Conservation (phyloP, 305 asterid species). For the Nicotiana rustica region DNA sequence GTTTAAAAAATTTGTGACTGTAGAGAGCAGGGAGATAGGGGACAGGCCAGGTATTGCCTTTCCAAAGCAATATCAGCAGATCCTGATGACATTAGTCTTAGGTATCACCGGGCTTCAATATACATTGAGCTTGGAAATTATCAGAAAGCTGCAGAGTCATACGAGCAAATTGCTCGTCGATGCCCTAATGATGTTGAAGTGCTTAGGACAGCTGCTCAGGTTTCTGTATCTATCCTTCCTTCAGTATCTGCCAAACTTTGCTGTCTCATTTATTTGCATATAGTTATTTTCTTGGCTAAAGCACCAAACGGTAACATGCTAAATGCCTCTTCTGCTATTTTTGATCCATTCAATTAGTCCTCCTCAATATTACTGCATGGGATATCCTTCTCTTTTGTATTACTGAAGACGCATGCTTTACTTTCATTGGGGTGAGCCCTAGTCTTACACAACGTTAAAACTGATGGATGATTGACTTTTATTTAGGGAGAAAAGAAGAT, state of each 20-base stretch:
- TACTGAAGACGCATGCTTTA: constrained; percentile 15
- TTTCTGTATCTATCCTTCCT: constrained; percentile 21
- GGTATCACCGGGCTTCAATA: constrained; percentile 37
- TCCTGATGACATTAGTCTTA: constrained; percentile 35
- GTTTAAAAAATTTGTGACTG: not conserved
- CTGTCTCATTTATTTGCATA: constrained; percentile 2
- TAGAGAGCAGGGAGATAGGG: constrained; percentile 36
- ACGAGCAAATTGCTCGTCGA: constrained; percentile 37
- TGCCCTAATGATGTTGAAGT: constrained; percentile 28
- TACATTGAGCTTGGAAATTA: constrained; percentile 36
- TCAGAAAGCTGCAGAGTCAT: constrained; percentile 39
- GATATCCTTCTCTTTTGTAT: not conserved
- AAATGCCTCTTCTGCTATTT: constrained; percentile 5
- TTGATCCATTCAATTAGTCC: not conserved
- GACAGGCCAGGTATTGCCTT: constrained; percentile 36
- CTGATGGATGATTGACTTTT: not conserved
- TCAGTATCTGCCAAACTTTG: constrained; percentile 10
- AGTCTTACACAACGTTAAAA: not conserved
- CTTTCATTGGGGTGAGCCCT: not conserved
- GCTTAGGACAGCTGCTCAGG: constrained; percentile 31
- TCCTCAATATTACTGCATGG: not conserved
- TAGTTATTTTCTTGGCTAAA: not conserved
- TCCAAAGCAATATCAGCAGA: constrained; percentile 40
- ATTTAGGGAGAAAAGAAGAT: not conserved
- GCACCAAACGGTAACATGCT: not conserved